Evolutionary conservation across 148 eudicot genomes (phyloP), one percentile per base, ranked within the genome.

Genomic region (Rhododendron griersonianum): DNA sequence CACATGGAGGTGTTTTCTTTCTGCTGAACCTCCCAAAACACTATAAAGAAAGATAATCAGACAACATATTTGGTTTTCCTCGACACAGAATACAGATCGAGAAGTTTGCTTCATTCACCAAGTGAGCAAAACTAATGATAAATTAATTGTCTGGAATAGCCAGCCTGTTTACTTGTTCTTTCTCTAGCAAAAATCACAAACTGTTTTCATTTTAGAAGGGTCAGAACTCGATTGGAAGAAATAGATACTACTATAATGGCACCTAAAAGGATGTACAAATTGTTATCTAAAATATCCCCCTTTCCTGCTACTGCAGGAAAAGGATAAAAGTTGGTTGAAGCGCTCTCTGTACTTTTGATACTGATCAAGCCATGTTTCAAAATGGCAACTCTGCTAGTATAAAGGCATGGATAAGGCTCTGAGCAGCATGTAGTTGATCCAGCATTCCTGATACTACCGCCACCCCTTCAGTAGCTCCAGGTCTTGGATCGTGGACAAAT

Each of bases 401-500:
- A 88, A 91, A 93, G 83, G 91, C 95, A 13, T 93, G 93, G 65
- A 93, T 84, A 75, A 93, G 93, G 88, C 88, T 87, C 87, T 91
- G 95, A 85, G 92, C 93, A n/a, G 86, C 65, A 28, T 87, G 90
- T 77, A 85, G 51, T 84, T 91, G 91, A 74, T 86, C 87, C 3
- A 82, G 85, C 33, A 89, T 89, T 48, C 95, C 95, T 48, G 95
- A 90, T 85, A 93, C 30, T 57, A 86, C 59, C 45, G 90, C 90
- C 83, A 82, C 25, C 18, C 91, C 93, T 65, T 89, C 93, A 3
- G 88, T 84, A 35, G 90, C 89, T 59, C 93, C 91, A 0, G 91
- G 87, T 39, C 86, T 87, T 51, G 90, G 92, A 83, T 93, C 92
- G 19, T 89, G 87, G 44, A 93, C 81, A n/a, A 75, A 89, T 1